Evolutionary conservation across 2,329 filamentous ascomycete species (phyloP), one percentile per base, ranked within the genome.

Genomic region (Diaporthe batatas): DNA sequence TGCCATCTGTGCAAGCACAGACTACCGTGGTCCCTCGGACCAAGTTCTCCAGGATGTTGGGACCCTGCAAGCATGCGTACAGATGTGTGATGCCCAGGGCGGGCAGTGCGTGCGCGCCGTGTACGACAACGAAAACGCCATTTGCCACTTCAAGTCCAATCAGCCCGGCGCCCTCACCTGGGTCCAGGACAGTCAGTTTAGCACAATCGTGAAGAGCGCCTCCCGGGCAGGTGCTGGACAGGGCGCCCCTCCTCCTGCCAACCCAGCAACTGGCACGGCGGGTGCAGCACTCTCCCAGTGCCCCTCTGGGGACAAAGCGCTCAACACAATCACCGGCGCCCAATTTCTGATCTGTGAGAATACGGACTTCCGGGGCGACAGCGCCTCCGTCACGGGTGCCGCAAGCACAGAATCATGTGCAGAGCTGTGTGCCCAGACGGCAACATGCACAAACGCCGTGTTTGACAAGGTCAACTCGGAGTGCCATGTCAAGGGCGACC

Each of bases 131-230:
- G 44, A 51, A 2, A 51, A 51, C 32, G 44, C 44, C n/a, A 51
- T 65, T 8, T 65, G 62, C n/a, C 62, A 65, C 62, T 36, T 65
- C 62, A 65, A 65, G 23, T 65, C 62, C 21, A 65, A 65, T 29
- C 62, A 65, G 21, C 44, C 62, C 44, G 62, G 62, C 8, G 44
- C 44, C 44, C 62, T 65, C 18, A 65, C 62, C 21, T 65, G 62
- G 62, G 62, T 65, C n/a, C 62, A 51, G 21, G 42, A 65, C 44
- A 51, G 29, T 29, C 29, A 51, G 32, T 65, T 65, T 14, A 65
- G 21, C 62, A 25, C 62, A 23, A 51, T 65, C 32, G 62, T 51
- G 44, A 65, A 42, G 14, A 39, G 44, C 62, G 18, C 6, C 29
- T 36, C 62, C 21, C 23, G 62, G 21, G n/a, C 62, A n/a, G 44